phyloP scores from a whole-genome alignment of 1,139 yeast genomes.

The Kodamaea fungicola region DNA sequence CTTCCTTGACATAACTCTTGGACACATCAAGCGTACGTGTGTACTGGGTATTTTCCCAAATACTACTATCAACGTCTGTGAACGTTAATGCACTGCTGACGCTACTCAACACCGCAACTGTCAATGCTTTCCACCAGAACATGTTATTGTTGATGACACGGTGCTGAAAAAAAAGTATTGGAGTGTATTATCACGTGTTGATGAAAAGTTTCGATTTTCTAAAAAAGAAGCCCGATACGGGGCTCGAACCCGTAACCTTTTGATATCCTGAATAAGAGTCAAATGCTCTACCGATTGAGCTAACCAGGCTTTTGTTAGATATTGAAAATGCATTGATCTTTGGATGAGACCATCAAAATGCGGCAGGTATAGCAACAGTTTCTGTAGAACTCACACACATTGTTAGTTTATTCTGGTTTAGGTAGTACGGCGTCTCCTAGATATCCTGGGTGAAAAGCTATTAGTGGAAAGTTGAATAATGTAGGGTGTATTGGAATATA shows the following conservation, averaged over 20 bases:
- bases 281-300: constrained; percentile 33
- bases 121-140: constrained; percentile 1
- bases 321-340: too few species aligned
- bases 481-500: too few species aligned
- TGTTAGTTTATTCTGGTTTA: too few species aligned
- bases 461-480: too few species aligned
- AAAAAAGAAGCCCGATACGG: constrained; percentile 15
- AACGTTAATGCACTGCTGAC: constrained; percentile 7
- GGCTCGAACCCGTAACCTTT: constrained; percentile 20
- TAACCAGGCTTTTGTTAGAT: constrained; percentile 20
- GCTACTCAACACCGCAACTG: constrained; percentile 1
- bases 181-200: neutral
- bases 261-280: constrained; percentile 22
- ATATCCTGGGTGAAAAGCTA: too few species aligned
- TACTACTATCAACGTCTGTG: constrained; percentile 6
- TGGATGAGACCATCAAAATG: too few species aligned
- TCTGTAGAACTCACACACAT: too few species aligned
- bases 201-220: neutral
- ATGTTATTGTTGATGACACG: constrained; percentile 1
- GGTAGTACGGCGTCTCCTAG: too few species aligned
- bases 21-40: constrained; percentile 58
- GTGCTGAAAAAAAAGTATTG: constrained; percentile 1
- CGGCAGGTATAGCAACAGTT: too few species aligned
- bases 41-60: constrained; percentile 48
- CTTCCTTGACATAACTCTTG: constrained; percentile 66